Evolutionary conservation across 2,329 filamentous ascomycete species (phyloP), one percentile per base, ranked within the genome.

Genomic region (Colletotrichum tabaci): DNA sequence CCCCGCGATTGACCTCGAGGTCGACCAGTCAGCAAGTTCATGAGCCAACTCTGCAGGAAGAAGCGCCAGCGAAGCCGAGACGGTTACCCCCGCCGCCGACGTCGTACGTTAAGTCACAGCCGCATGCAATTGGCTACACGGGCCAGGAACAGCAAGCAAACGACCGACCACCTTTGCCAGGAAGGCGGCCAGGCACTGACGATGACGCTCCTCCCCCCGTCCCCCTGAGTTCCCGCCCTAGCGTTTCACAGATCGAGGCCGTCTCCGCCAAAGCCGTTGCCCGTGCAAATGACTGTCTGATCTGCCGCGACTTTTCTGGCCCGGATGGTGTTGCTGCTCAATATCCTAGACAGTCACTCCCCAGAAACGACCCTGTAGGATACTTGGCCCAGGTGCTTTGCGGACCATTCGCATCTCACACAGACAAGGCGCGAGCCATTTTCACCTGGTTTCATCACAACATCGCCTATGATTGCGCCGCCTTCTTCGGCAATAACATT

Each of bases 361-460:
- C 94, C 4, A 84, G 86, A 21, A 82, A 85, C 18, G 87, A 90
- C 55, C 91, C 92, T 0, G 85, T 96, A 4, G 89, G 88, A 23
- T 93, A 93, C 84, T 87, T 99, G 30, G 95, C 95, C 0, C 88
- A 89, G 62, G 89, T 93, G 62, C 88, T 98, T 23, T 97, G 94
- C 68, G 86, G 87, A 4, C 92, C 93, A 0, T 98, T 98, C 78
- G 83, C 90, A 0, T 98, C 94, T 0, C 84, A 86, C 1, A 98
- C 96, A 0, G 96, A 98, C 81, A 98, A 98, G 83, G 96, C 96
- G 2, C 89, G 96, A 38, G 94, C 91, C 2, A 94, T 99, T 71
- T 98, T 98, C 79, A 94, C 93, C 1, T 99, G 96, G 96, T 90
- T 95, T 50, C 96, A 98, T 82, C 92, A 98, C 81, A 98, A 98